Conservation (phyloP, 2,329 filamentous ascomycete species). For the Alternaria metachromatica region DNA sequence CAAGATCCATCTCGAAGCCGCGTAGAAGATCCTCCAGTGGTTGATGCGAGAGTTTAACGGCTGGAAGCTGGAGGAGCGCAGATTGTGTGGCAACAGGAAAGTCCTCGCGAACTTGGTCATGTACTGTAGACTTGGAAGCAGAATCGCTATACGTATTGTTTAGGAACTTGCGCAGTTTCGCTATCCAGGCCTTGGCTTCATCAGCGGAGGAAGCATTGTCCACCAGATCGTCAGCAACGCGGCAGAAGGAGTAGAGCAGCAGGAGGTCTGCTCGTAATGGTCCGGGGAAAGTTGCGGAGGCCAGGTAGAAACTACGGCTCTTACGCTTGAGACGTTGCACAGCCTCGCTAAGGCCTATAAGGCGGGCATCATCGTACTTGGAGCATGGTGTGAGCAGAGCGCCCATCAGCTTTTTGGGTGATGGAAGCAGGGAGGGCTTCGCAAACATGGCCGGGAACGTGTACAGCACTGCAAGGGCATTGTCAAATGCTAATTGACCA, state of each 20-base stretch:
- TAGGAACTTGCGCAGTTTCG: constrained; percentile 64
- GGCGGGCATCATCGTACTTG: constrained; percentile 64
- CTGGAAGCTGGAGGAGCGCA: constrained; percentile 67
- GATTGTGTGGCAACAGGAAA: constrained; percentile 62
- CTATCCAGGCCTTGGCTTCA: constrained; percentile 65
- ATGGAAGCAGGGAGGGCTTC: constrained; percentile 56
- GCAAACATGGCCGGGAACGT: constrained; percentile 67
- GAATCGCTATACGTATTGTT: constrained; percentile 57
- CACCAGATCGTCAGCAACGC: constrained; percentile 75
- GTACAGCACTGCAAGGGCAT: constrained; percentile 69
- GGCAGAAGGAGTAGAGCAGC: constrained; percentile 75
- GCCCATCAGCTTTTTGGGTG: constrained; percentile 58
- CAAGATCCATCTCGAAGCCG: constrained; percentile 73
- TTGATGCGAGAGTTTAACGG: constrained; percentile 60
- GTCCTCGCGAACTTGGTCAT: constrained; percentile 52
- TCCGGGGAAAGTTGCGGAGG: constrained; percentile 72
- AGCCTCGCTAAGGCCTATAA: constrained; percentile 66
- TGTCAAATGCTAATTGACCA: constrained; percentile 72
- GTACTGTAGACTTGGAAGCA: constrained; percentile 9
- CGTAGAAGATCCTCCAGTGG: constrained; percentile 70
- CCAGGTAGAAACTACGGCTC: constrained; percentile 76
- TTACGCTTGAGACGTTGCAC: constrained; percentile 66
- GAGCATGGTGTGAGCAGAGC: constrained; percentile 59
- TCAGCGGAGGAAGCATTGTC: constrained; percentile 64
- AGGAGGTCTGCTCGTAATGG: constrained; percentile 72